Percentiles rank a stretch among this genome's conserved stretches.
Conservation (phyloP, 2,329 filamentous ascomycete genomes). For the Pseudogymnoascus sp. region DNA sequence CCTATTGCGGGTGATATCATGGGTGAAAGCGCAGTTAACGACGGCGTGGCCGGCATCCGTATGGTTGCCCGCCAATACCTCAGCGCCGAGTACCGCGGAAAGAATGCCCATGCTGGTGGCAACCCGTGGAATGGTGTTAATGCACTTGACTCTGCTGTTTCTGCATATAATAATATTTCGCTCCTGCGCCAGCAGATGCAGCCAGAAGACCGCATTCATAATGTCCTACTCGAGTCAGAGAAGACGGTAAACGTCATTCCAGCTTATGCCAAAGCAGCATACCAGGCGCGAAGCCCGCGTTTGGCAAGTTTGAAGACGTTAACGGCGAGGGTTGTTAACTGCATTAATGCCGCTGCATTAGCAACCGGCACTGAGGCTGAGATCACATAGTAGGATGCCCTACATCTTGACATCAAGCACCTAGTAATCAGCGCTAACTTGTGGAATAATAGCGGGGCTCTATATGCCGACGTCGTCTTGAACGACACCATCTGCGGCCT, state of each 20-base stretch:
- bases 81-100: conserved; percentile 46
- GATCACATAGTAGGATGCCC: conserved; percentile 29
- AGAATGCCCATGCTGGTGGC: conserved; percentile 48
- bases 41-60: conserved; percentile 28
- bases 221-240: conserved; percentile 47
- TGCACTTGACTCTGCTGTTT: conserved; percentile 49
- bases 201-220: conserved; percentile 41
- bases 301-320: conserved; percentile 35
- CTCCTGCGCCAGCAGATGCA: conserved; percentile 50
- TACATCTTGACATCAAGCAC: background rate
- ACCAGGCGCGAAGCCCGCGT: conserved; percentile 39
- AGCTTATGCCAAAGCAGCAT: conserved; percentile 39
- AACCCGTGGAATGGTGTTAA: conserved; percentile 55
- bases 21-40: background rate
- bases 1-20: background rate
- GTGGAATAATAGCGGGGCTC: conserved; percentile 23
- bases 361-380: conserved; percentile 44
- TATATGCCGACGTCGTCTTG: conserved; percentile 49
- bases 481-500: conserved; percentile 42
- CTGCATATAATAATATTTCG: conserved; percentile 41
- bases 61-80: conserved; percentile 46
- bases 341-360: conserved; percentile 41
- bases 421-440: background rate
- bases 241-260: conserved; percentile 51
- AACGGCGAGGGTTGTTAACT: conserved; percentile 36